A percentile compares a stretch with the other conserved stretches of the same genome.
Conservation (phyloP, 768 basidiomycete genomes). For the Russula sp. region DNA sequence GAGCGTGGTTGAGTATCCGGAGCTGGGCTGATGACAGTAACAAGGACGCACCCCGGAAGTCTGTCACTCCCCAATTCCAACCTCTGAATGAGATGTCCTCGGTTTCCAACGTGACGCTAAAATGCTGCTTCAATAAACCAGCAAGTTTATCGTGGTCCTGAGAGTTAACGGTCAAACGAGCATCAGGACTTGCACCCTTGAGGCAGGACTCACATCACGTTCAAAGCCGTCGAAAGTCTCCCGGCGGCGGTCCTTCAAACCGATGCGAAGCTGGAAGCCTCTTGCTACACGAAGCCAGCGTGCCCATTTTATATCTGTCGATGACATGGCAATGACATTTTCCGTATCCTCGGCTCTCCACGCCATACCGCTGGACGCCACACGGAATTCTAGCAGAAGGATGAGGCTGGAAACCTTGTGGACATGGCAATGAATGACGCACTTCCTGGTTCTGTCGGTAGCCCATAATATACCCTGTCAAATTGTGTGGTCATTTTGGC, state of each 20-base stretch:
- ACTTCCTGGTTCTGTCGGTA: conserved; percentile 76
- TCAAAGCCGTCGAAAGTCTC: conserved; percentile 93
- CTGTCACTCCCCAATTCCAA: conserved; percentile 97
- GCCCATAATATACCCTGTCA: conserved; percentile 75
- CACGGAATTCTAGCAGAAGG: conserved; percentile 61
- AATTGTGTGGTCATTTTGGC: conserved; percentile 70
- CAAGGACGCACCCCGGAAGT: conserved; percentile 71
- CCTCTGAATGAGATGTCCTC: conserved; percentile 88
- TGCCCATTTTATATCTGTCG: conserved; percentile 76
- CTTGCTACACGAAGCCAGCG: conserved; percentile 92
- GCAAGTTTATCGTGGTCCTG: conserved; percentile 91
- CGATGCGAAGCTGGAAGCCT: conserved; percentile 83
- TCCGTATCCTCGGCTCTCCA: conserved; percentile 82
- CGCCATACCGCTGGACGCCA: conserved; percentile 86
- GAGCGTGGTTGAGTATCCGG: conserved; percentile 8
- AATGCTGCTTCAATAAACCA: conserved; percentile 78
- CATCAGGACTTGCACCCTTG: background rate
- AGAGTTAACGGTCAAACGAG: conserved; percentile 3
- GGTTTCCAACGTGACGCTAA: conserved; percentile 75
- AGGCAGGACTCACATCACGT: conserved; percentile 59
- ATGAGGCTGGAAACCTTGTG: background rate
- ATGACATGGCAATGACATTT: conserved; percentile 54
- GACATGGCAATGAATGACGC: conserved; percentile 33
- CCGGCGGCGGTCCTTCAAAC: conserved; percentile 66
- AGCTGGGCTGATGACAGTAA: background rate